These are phyloP conservation scores for Cystofilobasidium macerans DNA, from an alignment of 768 basidiomycete genomes.

Conservation along the genomic window DNA sequence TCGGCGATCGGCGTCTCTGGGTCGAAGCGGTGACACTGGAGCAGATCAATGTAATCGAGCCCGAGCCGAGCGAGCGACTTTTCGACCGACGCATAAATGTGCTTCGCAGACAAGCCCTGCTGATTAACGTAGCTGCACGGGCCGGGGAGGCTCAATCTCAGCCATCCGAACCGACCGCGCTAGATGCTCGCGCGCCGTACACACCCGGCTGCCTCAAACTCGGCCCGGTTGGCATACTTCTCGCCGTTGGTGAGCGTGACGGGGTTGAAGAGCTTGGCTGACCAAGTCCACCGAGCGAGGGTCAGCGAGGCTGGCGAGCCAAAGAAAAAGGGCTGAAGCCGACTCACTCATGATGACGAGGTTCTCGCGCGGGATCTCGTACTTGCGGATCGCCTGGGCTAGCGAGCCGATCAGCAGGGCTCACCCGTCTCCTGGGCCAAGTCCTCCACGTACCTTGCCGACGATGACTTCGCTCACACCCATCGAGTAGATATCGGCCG, in stretches of 20 bases:
- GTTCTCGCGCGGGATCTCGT: constrained; percentile 3
- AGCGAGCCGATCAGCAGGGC: neutral
- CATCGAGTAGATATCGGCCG: constrained; percentile 40
- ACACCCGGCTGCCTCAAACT: neutral
- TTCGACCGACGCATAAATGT: constrained; percentile 17
- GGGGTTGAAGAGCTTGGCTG: constrained; percentile 3
- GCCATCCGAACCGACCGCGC: neutral
- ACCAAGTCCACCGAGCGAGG: neutral
- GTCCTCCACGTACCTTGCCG: neutral
- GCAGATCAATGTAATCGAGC: constrained; percentile 19
- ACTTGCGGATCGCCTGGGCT: constrained; percentile 13
- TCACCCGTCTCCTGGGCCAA: neutral
- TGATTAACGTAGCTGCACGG: neutral
- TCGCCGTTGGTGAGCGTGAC: neutral
- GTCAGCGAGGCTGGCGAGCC: neutral
- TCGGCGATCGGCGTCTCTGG: constrained; percentile 20
- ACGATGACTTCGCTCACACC: constrained; percentile 28
- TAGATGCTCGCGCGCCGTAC: neutral
- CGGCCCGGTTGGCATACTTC: neutral
- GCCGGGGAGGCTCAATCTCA: neutral
- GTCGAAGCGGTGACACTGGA: constrained; percentile 25
- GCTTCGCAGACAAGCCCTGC: neutral
- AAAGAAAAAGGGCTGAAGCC: too few relatives aligned
- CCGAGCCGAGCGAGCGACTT: constrained; percentile 13
- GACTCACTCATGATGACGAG: constrained; percentile 1